phyloP scores from a whole-genome alignment of 2,329 filamentous ascomycete genomes.

The Talaromyces verruculosus region DNA sequence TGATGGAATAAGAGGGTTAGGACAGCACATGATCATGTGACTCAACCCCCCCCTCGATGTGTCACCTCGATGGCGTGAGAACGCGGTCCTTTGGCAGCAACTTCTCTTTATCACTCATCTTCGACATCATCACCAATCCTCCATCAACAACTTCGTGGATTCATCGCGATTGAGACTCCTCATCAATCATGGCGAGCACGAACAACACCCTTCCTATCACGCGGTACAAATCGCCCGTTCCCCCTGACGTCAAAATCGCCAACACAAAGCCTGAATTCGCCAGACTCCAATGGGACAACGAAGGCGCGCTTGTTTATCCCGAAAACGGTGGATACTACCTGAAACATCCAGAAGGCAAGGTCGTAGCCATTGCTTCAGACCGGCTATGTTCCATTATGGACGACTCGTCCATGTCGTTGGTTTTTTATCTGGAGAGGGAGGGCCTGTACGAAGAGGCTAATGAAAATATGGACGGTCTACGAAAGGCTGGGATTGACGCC shows the following conservation, averaged over 20 bases:
- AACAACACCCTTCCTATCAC: background rate
- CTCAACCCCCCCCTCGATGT: background rate
- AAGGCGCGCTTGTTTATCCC: background rate
- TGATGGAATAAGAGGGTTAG: background rate
- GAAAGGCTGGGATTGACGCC: background rate
- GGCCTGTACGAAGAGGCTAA: background rate
- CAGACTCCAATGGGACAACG: background rate
- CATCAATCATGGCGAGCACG: background rate
- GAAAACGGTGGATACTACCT: background rate
- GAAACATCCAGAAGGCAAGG: background rate
- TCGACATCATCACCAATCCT: background rate
- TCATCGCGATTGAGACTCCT: background rate
- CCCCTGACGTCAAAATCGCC: background rate
- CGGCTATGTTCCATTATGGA: background rate
- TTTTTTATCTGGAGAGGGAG: background rate
- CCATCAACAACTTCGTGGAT: background rate
- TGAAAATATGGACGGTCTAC: background rate
- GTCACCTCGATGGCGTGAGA: background rate
- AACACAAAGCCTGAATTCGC: background rate
- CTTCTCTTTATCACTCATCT: background rate
- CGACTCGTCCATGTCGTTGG: background rate
- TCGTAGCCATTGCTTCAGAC: background rate
- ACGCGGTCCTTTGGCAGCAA: background rate
- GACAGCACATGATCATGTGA: background rate
- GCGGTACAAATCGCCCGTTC: background rate